Percentiles rank a stretch among this genome's conserved stretches.
phyloP scores from a whole-genome alignment of 1,139 yeast species.

The Kodamaea suecica region DNA sequence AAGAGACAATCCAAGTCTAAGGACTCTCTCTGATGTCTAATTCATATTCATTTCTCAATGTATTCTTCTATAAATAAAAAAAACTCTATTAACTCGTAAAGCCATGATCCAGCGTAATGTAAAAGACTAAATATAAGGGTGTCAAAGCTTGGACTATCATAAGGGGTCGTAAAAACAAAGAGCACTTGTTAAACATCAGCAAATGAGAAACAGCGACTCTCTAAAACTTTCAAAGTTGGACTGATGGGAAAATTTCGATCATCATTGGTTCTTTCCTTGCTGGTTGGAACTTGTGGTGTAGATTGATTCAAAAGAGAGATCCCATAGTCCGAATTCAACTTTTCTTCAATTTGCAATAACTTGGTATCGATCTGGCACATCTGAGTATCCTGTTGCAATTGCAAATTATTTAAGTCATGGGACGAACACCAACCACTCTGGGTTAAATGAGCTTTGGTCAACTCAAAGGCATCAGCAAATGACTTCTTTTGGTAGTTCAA shows the following conservation, averaged over 20 bases:
- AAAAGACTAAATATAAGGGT: background rate
- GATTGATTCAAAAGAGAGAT: slow-evolving; percentile 18
- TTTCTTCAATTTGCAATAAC: slow-evolving; percentile 30
- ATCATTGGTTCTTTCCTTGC: slow-evolving; percentile 5
- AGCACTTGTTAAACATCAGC: slow-evolving; percentile 17
- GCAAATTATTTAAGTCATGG: slow-evolving; percentile 42
- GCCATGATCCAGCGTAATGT: background rate
- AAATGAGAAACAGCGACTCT: slow-evolving; percentile 26
- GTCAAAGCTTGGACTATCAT: no score
- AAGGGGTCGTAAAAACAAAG: no score
- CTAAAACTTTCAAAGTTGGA: slow-evolving; percentile 25
- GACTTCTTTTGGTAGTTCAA: slow-evolving; percentile 30
- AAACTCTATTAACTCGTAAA: slow-evolving; percentile 2
- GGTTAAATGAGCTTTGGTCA: slow-evolving; percentile 33
- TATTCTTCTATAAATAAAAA: slow-evolving; percentile 3
- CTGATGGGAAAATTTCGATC: slow-evolving; percentile 17
- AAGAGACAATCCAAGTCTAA: no score
- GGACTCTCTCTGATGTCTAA: no score
- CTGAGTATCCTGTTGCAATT: slow-evolving; percentile 34
- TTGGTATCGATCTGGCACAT: slow-evolving; percentile 33
- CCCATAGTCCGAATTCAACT: slow-evolving; percentile 27
- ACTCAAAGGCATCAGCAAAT: slow-evolving; percentile 35
- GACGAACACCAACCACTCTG: slow-evolving; percentile 47
- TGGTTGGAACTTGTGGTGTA: slow-evolving; percentile 2
- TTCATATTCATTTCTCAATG: background rate